These are phyloP conservation scores for Sistotremastrum suecicum DNA, from an alignment of 768 basidiomycete species.

Conservation along the genomic window DNA sequence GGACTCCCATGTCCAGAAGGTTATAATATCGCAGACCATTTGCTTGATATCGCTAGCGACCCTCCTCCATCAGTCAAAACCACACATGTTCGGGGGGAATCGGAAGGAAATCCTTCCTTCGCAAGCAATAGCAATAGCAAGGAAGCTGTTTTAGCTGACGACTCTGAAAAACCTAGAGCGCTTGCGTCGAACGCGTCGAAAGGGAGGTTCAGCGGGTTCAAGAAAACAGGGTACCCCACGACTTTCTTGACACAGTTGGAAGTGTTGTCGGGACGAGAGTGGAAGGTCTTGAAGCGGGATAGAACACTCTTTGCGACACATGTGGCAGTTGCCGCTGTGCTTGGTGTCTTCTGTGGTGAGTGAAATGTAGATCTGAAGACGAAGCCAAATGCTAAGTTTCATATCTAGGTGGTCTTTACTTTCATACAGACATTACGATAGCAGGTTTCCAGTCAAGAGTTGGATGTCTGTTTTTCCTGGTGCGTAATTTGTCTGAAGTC, in stretches of 20 bases:
- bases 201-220: slow-evolving; percentile 1
- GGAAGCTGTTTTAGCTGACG: not conserved
- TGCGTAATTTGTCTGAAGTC: slow-evolving; percentile 14
- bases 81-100: not conserved
- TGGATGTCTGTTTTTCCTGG: slow-evolving; percentile 91
- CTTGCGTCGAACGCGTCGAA: not conserved
- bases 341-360: slow-evolving; percentile 80
- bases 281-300: slow-evolving; percentile 73
- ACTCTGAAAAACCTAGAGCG: not conserved
- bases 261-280: slow-evolving; percentile 70
- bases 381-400: not conserved
- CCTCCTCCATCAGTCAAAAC: slow-evolving; percentile 33
- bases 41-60: slow-evolving; percentile 75
- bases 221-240: slow-evolving; percentile 36
- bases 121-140: not conserved
- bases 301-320: slow-evolving; percentile 76
- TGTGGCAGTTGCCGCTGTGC: slow-evolving; percentile 45
- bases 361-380: not conserved
- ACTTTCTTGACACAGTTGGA: slow-evolving; percentile 86
- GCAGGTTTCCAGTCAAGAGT: slow-evolving; percentile 90
- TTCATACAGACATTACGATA: slow-evolving; percentile 61
- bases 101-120: not conserved
- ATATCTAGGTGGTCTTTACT: slow-evolving; percentile 67
- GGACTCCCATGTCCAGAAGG: slow-evolving; percentile 51
- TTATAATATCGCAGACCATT: slow-evolving; percentile 87